Conservation (phyloP, 2,329 filamentous ascomycete species). For the Cladorrhinum sp. region DNA sequence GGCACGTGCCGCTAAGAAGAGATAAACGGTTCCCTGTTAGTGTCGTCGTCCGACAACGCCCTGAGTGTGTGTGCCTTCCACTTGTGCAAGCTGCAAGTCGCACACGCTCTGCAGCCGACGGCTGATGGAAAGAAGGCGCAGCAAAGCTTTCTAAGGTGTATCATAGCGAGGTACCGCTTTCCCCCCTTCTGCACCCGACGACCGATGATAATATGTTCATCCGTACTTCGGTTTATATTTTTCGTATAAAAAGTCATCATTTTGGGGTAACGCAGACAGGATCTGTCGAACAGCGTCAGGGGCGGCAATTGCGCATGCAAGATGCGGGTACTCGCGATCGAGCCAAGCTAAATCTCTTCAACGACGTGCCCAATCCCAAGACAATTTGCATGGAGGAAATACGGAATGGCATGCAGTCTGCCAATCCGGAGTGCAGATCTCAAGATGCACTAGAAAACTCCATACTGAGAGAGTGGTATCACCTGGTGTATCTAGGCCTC, state of each 20-base stretch:
- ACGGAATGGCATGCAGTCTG: not conserved
- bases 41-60: not conserved
- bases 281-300: constrained; percentile 3
- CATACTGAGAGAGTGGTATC: not conserved
- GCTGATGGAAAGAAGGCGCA: not conserved
- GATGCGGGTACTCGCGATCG: constrained; percentile 5
- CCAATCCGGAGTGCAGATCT: constrained; percentile 17
- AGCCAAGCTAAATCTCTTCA: constrained; percentile 4
- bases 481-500: not conserved
- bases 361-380: constrained; percentile 1
- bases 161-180: not conserved
- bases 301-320: constrained; percentile 13
- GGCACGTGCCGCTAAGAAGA: constrained; percentile 23
- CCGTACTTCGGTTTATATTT: not conserved
- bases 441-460: not conserved
- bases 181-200: not conserved
- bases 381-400: not conserved
- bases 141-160: not conserved
- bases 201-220: not conserved
- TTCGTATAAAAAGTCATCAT: not conserved
- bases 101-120: not conserved
- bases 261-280: not conserved
- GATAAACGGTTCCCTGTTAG: constrained; percentile 7
- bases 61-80: not conserved
- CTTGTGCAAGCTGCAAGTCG: constrained; percentile 25